Percentiles rank a stretch among this genome's conserved stretches.
Evolutionary conservation across 352 stramenopile species (phyloP).

Genomic region (Globisporangium rhizosaccharum): DNA sequence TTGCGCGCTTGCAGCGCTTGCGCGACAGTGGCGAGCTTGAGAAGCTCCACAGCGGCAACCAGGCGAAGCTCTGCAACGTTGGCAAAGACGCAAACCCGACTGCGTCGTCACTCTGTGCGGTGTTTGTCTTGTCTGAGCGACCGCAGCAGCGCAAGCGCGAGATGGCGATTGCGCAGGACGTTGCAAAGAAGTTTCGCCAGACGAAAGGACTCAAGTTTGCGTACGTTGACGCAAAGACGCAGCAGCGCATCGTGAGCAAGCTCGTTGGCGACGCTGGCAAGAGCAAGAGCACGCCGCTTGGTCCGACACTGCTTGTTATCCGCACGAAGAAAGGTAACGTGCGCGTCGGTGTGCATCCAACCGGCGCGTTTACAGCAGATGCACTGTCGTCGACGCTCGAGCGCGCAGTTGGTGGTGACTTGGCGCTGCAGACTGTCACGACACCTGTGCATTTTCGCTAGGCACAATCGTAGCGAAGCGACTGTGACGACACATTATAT

Average conservation of each 20-base stretch:
- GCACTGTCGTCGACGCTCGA: slow-evolving; percentile 65
- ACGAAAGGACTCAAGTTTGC: slow-evolving; percentile 55
- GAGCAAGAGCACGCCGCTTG: slow-evolving; percentile 25
- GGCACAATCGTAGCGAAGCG: background rate
- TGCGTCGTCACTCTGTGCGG: slow-evolving; percentile 50
- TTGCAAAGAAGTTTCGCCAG: slow-evolving; percentile 62
- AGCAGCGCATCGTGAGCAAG: slow-evolving; percentile 47
- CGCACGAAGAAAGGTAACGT: slow-evolving; percentile 61
- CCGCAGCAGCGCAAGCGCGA: slow-evolving; percentile 29
- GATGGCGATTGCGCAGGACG: slow-evolving; percentile 49
- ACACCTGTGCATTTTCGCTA: slow-evolving; percentile 37
- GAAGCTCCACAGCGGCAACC: slow-evolving; percentile 65
- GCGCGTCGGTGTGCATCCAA: slow-evolving; percentile 39
- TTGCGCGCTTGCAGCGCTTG: slow-evolving; percentile 57
- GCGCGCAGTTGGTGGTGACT: slow-evolving; percentile 60
- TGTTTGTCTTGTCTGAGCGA: slow-evolving; percentile 68
- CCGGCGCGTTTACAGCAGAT: slow-evolving; percentile 37
- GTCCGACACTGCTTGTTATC: slow-evolving; percentile 58
- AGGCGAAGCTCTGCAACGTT: slow-evolving; percentile 72
- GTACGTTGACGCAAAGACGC: slow-evolving; percentile 70
- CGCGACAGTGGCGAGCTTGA: slow-evolving; percentile 63
- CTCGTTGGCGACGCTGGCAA: slow-evolving; percentile 24
- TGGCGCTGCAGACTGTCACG: slow-evolving; percentile 32
- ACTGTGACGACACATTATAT: too few species aligned
- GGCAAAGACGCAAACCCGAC: slow-evolving; percentile 49